Evolutionary conservation across 805 yeast species (phyloP).

Genomic region (Lipomyces starkeyi): DNA sequence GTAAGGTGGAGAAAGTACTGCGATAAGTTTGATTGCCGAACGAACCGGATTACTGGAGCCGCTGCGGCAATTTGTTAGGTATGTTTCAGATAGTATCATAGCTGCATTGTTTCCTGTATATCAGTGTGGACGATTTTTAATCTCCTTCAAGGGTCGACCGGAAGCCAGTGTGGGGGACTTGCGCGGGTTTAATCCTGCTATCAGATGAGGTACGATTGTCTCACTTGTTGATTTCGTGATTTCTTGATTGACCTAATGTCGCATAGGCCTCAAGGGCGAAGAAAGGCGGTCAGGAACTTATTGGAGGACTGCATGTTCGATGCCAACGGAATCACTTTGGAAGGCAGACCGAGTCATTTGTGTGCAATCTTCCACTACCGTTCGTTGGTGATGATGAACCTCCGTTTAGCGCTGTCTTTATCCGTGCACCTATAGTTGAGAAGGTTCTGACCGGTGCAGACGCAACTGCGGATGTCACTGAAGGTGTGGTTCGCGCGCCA

Average conservation of each 20-base stretch:
- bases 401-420: conserved; percentile 58
- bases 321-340: conserved; percentile 81
- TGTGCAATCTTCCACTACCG: conserved; percentile 36
- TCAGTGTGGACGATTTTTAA: neutral
- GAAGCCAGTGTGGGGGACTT: conserved; percentile 81
- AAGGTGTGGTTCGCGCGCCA: conserved; percentile 36
- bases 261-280: conserved; percentile 56
- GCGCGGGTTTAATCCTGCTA: conserved; percentile 79
- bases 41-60: conserved; percentile 64
- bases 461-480: conserved; percentile 10
- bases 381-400: conserved; percentile 38
- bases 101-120: neutral
- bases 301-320: conserved; percentile 68
- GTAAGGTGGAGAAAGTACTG: conserved; percentile 65
- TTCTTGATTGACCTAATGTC: neutral
- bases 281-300: conserved; percentile 56
- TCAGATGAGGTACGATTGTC: conserved; percentile 51
- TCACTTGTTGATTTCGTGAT: neutral
- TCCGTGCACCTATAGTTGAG: conserved; percentile 76
- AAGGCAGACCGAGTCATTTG: conserved; percentile 73
- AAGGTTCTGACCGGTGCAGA: conserved; percentile 31
- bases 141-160: conserved; percentile 39
- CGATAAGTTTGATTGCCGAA: conserved; percentile 74
- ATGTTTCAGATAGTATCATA: conserved; percentile 9
- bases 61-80: conserved; percentile 56